Evolutionary conservation across 345 rosid genomes (phyloP), one percentile per base, ranked within the genome.

Genomic region (Gossypium ekmanianum): DNA sequence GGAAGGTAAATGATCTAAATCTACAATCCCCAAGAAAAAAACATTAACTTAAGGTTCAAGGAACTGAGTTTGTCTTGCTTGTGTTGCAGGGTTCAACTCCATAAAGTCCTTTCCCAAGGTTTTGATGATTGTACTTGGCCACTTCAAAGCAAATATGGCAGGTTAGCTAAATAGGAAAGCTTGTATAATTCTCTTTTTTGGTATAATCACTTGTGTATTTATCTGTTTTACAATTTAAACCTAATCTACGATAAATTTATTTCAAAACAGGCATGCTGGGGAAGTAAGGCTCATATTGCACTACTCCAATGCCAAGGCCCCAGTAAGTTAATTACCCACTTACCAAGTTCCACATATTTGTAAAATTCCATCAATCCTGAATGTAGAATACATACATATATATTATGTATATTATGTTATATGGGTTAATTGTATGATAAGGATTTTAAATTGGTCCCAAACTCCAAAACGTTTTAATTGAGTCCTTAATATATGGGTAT

Each of bases 201-300:
- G 2, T 22, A 34, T 11, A 2, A 34, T 34, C 39, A 34, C 39
- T 4, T 34, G 6, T 29, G 39, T 29, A 29, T 1, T 34, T 34
- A 34, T 34, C 41, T 34, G 7, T 34, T 34, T 34, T 34, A 34
- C 7, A 6, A 34, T 34, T 48, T 68, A n/a, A 24, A 59, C 3
- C 24, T 11, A 11, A 18, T 29, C 58, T 51, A 52, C 71, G 50
- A 76, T 63, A 34, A 5, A 61, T 74, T 57, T 58, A 1, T 20
- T 73, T 34, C n/a, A 10, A 16, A 20, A 61, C 80, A 87, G 88
- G 57, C 84, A 81, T 29, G 26, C 90, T 0, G 88, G 90, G 27
- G 86, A 87, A 72, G 79, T 87, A 44, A 68, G 88, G 75, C 77
- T 87, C 11, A 87, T 81, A 50, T 26, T 84, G 59, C 86, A 87